Base-by-base conservation (phyloP, 768 basidiomycete species). In the Tylopilus subfusipes region DNA sequence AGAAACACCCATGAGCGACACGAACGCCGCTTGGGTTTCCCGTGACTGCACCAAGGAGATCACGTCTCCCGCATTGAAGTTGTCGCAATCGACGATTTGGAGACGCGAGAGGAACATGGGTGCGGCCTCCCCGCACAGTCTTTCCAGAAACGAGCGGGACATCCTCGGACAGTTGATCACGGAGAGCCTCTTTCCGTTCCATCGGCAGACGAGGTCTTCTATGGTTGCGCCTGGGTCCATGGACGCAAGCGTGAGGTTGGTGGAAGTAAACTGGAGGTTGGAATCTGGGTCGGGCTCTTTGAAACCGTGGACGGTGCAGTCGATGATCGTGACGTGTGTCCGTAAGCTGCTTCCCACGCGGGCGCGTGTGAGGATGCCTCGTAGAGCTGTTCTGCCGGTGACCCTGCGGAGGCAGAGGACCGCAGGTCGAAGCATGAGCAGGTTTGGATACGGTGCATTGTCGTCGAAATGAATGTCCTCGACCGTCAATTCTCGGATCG, bases 401-500 rank as follows among this genome's bases (percentile, higher is more conserved):
- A 59, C 24, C 33, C 50, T 34, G 25, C 38, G 27, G 7, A 59
- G 21, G 34, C 7, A 40, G 11, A 58, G 45, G 3, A 57, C 33
- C 2, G 27, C 21, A 11, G 49, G 55, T 25, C 29, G 27, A 5
- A 57, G 44, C 7, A 19, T 3, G 25, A 51, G 12, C 14, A 46
- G 24, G 14, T 14, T 45, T 45, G 56, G 31, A 31, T 24, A 39
- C 2, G 46, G 50, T 13, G n/a, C 22, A 21, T 38, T 27, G 43
- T 42, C 43, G 11, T 53, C 42, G 27, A 58, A 58, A 40, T 21
- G 22, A 21, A 58, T 19, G 36, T 58, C 56, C 21, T 52, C 42
- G 42, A 58, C 5, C 7, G 42, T 58, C 27, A 59, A 22, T 33
- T 39, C 25, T 18, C 21, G 56, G 39, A 57, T 22, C 11, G 34